phyloP scores from a whole-genome alignment of 2,329 filamentous ascomycete species.

The Colletotrichum scovillei region DNA sequence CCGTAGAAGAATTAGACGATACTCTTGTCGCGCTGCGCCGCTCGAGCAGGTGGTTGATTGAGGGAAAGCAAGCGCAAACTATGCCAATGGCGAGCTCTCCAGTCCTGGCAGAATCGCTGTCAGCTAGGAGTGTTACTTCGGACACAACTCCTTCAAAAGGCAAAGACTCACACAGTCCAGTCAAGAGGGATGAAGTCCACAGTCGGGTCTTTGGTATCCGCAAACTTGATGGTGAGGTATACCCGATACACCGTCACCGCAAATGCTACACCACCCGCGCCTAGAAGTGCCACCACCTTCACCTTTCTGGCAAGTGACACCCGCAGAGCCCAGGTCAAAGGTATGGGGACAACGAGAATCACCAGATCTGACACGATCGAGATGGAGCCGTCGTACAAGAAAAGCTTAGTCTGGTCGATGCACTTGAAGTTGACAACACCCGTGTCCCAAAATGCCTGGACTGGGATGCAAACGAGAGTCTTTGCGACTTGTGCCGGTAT shows the following conservation, averaged over 20 bases:
- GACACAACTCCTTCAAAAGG: background rate
- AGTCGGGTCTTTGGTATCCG: constrained; percentile 39
- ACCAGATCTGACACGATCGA: constrained; percentile 47
- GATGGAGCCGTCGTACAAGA: constrained; percentile 45
- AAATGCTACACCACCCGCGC: constrained; percentile 43
- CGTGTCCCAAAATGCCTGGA: constrained; percentile 40
- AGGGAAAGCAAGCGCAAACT: constrained; percentile 36
- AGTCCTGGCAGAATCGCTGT: constrained; percentile 4
- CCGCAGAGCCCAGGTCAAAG: constrained; percentile 44
- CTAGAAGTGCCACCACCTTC: constrained; percentile 45
- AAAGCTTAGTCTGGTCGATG: constrained; percentile 46
- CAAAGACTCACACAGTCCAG: constrained; percentile 32
- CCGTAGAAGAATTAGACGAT: background rate
- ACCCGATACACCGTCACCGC: constrained; percentile 44
- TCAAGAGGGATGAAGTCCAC: constrained; percentile 39
- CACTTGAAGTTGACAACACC: constrained; percentile 37
- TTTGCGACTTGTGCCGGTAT: constrained; percentile 43
- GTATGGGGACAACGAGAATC: constrained; percentile 47
- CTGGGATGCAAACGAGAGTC: constrained; percentile 39
- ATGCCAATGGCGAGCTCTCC: constrained; percentile 38
- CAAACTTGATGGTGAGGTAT: constrained; percentile 37
- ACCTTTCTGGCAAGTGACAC: constrained; percentile 44
- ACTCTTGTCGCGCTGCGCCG: background rate
- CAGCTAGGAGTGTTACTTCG: background rate
- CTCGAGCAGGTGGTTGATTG: constrained; percentile 37